Evolutionary conservation across 179 eudicot species (phyloP).

Genomic region (Spinacia oleracea): DNA sequence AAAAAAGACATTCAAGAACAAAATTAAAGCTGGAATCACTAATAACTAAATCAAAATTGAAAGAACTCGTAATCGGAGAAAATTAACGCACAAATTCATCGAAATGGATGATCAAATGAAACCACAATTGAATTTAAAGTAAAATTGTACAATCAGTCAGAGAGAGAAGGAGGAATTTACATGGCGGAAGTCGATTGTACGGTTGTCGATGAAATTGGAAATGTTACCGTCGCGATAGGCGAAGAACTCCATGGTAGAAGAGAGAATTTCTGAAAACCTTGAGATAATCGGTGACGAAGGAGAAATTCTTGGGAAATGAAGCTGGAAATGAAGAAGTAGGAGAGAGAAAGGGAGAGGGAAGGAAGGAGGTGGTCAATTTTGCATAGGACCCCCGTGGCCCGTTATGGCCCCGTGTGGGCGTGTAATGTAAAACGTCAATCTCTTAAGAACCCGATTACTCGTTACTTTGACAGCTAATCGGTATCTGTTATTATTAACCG

Average conservation of each 20-base stretch:
- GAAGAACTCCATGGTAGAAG: slow-evolving; percentile 52
- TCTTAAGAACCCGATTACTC: no score
- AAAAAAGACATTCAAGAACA: background rate
- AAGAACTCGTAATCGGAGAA: background rate
- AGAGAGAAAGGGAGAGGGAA: background rate
- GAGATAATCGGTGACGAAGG: slow-evolving; percentile 15
- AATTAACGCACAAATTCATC: slow-evolving; percentile 5
- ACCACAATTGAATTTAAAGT: background rate
- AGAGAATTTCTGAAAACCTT: slow-evolving; percentile 32
- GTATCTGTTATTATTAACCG: no score
- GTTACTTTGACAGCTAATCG: no score
- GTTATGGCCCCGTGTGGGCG: no score
- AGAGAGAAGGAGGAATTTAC: slow-evolving; percentile 31
- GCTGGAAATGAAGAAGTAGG: background rate
- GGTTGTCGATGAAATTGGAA: slow-evolving; percentile 56
- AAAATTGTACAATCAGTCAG: background rate
- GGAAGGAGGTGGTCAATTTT: background rate
- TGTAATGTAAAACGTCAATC: background rate
- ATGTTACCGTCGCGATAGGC: slow-evolving; percentile 71
- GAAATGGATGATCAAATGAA: slow-evolving; percentile 2
- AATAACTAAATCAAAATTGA: background rate
- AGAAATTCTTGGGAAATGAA: background rate
- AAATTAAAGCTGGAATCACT: background rate
- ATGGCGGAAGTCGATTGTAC: slow-evolving; percentile 50
- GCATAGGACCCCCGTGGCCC: background rate